Base-by-base conservation (phyloP, 805 yeast genomes). In the Yarrowia porcina region DNA sequence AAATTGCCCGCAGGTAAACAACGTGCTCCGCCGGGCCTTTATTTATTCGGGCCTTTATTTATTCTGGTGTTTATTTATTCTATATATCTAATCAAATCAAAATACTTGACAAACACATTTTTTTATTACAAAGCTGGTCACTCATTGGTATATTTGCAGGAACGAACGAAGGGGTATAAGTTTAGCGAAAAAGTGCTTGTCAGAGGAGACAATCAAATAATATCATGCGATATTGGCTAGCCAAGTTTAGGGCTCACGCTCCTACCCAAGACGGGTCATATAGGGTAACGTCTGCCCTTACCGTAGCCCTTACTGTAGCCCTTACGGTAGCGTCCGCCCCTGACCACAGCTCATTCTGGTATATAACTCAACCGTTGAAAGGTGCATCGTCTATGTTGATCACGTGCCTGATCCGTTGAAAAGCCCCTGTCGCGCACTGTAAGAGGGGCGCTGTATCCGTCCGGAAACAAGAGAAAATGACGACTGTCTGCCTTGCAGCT, bases 31-130 rank as follows among this genome's bases (percentile, higher is more conserved):
- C n/a, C n/a, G n/a, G n/a, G n/a, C n/a, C n/a, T n/a, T n/a, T n/a
- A n/a, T n/a, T n/a, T n/a, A n/a, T n/a, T n/a, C n/a, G n/a, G n/a
- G n/a, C n/a, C n/a, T n/a, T n/a, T n/a, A n/a, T n/a, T n/a, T n/a
- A n/a, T n/a, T n/a, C n/a, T n/a, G n/a, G n/a, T n/a, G n/a, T n/a
- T n/a, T 45, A 41, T 41, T 41, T 41, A 41, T 23, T 28, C 20
- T 36, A 18, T 36, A 18, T 36, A 44, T 44, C 23, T 45, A 45
- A 45, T 45, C 52, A 45, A 45, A n/a, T n/a, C n/a, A n/a, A n/a
- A n/a, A n/a, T n/a, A n/a, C n/a, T n/a, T n/a, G n/a, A n/a, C n/a
- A n/a, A n/a, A n/a, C n/a, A n/a, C n/a, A n/a, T n/a, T n/a, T n/a
- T n/a, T n/a, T n/a, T n/a, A n/a, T n/a, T n/a, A n/a, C n/a, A n/a